These are phyloP conservation scores for Starmera quercuum DNA, from an alignment of 805 yeast genomes.

Conservation along the genomic window DNA sequence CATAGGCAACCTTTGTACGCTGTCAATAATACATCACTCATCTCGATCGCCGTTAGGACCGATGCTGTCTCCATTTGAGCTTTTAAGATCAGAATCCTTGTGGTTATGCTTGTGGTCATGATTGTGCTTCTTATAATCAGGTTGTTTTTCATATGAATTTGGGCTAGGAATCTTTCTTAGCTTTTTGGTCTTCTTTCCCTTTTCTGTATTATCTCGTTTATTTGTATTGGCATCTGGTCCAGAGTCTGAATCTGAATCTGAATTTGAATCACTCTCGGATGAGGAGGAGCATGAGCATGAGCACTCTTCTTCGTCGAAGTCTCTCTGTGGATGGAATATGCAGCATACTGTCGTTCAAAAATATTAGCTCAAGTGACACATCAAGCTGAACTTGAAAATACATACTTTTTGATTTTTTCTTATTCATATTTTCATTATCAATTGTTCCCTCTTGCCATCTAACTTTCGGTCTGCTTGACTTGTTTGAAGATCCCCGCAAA, in stretches of 20 bases:
- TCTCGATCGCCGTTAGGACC: slow-evolving; percentile 4
- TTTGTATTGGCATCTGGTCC: slow-evolving; percentile 24
- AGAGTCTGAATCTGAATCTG: slow-evolving; percentile 35
- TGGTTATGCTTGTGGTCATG: slow-evolving; percentile 3
- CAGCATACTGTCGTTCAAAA: slow-evolving; percentile 61
- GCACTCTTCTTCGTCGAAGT: slow-evolving; percentile 37
- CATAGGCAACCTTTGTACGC: too few relatives aligned
- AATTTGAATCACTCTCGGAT: slow-evolving; percentile 14
- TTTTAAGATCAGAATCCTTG: slow-evolving; percentile 3
- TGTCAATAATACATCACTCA: too few relatives aligned
- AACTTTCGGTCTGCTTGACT: slow-evolving; percentile 41
- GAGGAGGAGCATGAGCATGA: slow-evolving; percentile 21
- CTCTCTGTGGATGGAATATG: slow-evolving; percentile 71
- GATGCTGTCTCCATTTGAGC: neutral
- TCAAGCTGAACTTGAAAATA: neutral
- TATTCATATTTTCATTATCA: slow-evolving; percentile 84
- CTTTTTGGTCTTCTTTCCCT: slow-evolving; percentile 25
- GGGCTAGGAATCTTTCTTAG: slow-evolving; percentile 35
- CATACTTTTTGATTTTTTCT: slow-evolving; percentile 55
- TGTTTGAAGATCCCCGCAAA: slow-evolving; percentile 1
- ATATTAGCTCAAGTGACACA: neutral
- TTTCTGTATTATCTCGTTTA: slow-evolving; percentile 16
- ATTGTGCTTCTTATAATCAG: slow-evolving; percentile 37
- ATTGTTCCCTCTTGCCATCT: slow-evolving; percentile 81
- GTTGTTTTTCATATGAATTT: slow-evolving; percentile 88